Evolutionary conservation across 192 early-diverging fungal genomes (phyloP), one percentile per base, ranked within the genome.

Genomic region (Rhizophagus clarus): DNA sequence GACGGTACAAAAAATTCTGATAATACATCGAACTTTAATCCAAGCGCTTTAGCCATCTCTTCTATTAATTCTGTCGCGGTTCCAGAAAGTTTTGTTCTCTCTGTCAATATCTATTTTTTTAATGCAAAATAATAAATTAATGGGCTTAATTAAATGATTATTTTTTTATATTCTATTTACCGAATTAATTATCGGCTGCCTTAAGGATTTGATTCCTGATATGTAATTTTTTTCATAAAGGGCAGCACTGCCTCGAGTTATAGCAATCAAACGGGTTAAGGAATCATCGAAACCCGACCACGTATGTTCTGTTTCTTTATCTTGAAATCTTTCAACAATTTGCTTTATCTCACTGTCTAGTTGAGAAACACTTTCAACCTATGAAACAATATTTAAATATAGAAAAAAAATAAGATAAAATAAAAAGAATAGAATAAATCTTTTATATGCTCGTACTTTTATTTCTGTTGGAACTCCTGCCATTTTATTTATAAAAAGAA

Each of bases 61-160:
- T 93, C 91, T 26, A 93, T 79, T 31, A 95, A 83, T 68, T 84
- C 84, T 66, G 89, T 84, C 26, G 89, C 93, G n/a, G 93, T 86
- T 51, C 90, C 90, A 17, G 93, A 92, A 6, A 96, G 86, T 2
- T 92, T 83, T n/a, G 93, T 93, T 66, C 95, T 85, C 61, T 96
- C 95, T 28, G 91, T 92, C 32, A 85, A 56, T 34, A 94, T 80
- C 95, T 96, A 87, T 80, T 42, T 11, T n/a, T 51, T 62, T 60
- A 29, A 42, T 22, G n/a, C 3, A 32, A 14, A 66, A n/a, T n/a
- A 31, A 24, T 67, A 8, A 70, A 45, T 37, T 45, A 22, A 37
- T 60, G 31, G 12, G 15, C 22, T 22, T 3, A 15, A 61, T 45
- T 80, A 42, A 24, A 64, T n/a, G 28, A 72, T 22, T 37, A 37